Evolutionary conservation across 768 basidiomycete species (phyloP), one percentile per base, ranked within the genome.

Genomic region (Serendipita sp.): DNA sequence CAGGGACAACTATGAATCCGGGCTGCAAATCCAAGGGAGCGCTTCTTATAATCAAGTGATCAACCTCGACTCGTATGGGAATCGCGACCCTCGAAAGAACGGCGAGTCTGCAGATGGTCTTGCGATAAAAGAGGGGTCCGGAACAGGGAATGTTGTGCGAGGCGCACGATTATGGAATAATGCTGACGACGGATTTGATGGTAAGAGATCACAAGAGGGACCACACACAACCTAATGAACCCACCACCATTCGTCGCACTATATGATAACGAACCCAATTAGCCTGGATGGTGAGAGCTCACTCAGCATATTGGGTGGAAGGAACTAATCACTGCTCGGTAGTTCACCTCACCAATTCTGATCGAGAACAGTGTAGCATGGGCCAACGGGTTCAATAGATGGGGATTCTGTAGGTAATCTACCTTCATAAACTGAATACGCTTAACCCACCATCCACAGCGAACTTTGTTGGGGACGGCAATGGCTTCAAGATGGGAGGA

Each of bases 321-420:
- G 3, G 3, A 63, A 11, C 3, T 13, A 15, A 3, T 55, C 2
- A 31, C 10, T 63, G 2, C n/a, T 23, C 6, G 27, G 29, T 33
- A 63, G 64, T 64, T 64, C n/a, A 58, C 64, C 13, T 64, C 64
- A 15, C 64, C 64, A 15, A 64, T 64, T 44, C 43, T 40, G 3
- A 52, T 64, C 29, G 64, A 64, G 37, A 52, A 64, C 48, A 53
- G 48, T 23, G 48, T 53, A 36, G 45, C 64, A 3, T 64, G 64
- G 64, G 64, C 58, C 18, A 64, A 64, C 27, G 64, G 64, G 3
- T 64, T 64, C 64, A 64, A 64, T 53, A 63, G 64, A 53, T 64
- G 31, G 31, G 58, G 48, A 5, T 50, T 50, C 48, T 18, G 48
- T 50, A 31, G 5, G 48, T 50, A 13, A 31, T 18, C 8, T 8